phyloP scores from a whole-genome alignment of 2,329 filamentous ascomycete genomes.

The Talaromyces sp. region DNA sequence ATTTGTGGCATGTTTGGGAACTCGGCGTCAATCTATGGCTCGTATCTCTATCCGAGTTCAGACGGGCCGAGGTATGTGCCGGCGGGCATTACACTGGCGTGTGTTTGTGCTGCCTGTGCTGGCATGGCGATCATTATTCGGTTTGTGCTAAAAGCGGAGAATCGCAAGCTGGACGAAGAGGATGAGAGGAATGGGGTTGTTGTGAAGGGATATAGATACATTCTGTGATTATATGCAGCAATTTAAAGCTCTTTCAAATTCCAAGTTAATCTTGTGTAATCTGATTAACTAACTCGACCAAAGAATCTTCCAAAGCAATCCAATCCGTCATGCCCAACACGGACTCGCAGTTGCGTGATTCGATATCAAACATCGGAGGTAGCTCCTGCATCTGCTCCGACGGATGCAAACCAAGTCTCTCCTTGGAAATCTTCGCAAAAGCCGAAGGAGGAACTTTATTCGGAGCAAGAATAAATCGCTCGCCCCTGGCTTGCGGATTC shows the following conservation, averaged over 20 bases:
- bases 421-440: neutral
- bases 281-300: neutral
- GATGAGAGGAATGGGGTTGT: neutral
- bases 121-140: neutral
- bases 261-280: neutral
- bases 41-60: neutral
- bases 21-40: neutral
- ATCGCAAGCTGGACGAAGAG: neutral
- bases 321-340: neutral
- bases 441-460: neutral
- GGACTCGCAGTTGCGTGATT: neutral
- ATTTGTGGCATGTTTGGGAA: neutral
- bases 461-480: neutral
- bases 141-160: neutral
- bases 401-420: neutral
- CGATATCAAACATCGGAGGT: neutral
- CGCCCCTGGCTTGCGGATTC: slow-evolving; percentile 13
- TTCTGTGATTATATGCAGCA: slow-evolving; percentile 6
- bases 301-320: neutral
- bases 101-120: neutral
- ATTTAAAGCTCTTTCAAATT: neutral
- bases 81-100: neutral
- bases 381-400: neutral
- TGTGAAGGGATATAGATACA: slow-evolving; percentile 12
- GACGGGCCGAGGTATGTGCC: neutral